Evolutionary conservation across 768 basidiomycete genomes (phyloP).

Genomic region (Ramaria sp.): DNA sequence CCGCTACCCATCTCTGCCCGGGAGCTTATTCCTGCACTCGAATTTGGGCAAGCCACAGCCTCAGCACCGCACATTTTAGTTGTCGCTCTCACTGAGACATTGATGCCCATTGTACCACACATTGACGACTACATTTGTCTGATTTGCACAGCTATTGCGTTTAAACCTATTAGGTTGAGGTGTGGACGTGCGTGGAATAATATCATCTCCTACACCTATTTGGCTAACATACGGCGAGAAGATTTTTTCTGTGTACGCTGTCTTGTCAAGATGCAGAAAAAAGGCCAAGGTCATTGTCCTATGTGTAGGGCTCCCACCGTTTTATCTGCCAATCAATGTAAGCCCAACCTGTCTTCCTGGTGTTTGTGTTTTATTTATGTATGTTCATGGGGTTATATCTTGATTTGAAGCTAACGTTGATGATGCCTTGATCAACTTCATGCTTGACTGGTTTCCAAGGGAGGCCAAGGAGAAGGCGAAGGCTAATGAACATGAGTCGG

Average conservation of each 20-base stretch:
- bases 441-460: constrained; percentile 86
- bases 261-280: constrained; percentile 86
- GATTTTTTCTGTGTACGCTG: constrained; percentile 32
- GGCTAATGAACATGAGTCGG: constrained; percentile 66
- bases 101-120: constrained; percentile 72
- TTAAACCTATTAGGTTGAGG: constrained; percentile 76
- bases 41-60: constrained; percentile 16
- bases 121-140: constrained; percentile 80
- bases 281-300: constrained; percentile 66
- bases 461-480: constrained; percentile 68
- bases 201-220: neutral
- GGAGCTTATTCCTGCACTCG: constrained; percentile 5
- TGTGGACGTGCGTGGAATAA: constrained; percentile 58
- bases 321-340: constrained; percentile 64
- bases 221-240: neutral
- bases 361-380: neutral
- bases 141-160: constrained; percentile 85
- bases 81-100: constrained; percentile 70
- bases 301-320: constrained; percentile 77
- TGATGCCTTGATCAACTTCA: constrained; percentile 70
- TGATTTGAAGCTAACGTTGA: constrained; percentile 59
- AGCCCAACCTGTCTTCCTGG: constrained; percentile 21
- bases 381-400: neutral
- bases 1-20: constrained; percentile 36
- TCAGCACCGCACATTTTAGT: constrained; percentile 58